These are phyloP conservation scores for Leptographium radiaticola DNA, from an alignment of 2,329 filamentous ascomycete species.

Conservation along the genomic window DNA sequence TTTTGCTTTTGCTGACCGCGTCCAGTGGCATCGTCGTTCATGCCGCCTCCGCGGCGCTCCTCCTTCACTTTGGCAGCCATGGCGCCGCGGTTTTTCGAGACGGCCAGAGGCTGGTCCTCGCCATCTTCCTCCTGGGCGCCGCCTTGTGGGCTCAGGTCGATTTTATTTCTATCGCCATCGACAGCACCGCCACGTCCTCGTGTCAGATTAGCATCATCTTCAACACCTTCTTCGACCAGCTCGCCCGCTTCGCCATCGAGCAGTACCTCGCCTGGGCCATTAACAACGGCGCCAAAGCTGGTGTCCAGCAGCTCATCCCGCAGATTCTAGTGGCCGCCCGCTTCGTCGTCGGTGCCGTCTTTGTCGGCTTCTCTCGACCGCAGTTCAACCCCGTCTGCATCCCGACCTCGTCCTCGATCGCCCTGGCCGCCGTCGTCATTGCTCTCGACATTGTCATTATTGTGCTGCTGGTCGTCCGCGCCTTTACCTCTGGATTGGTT, in stretches of 20 bases:
- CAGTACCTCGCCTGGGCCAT: slow-evolving; percentile 41
- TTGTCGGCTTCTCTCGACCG: slow-evolving; percentile 39
- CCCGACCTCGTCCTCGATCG: slow-evolving; percentile 28
- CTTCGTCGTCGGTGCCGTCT: slow-evolving; percentile 38
- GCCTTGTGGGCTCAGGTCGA: slow-evolving; percentile 40
- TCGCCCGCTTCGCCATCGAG: slow-evolving; percentile 38
- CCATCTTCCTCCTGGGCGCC: slow-evolving; percentile 36
- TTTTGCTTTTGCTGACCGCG: slow-evolving; percentile 9
- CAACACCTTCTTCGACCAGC: slow-evolving; percentile 42
- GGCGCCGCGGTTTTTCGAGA: slow-evolving; percentile 37
- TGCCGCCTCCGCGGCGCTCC: slow-evolving; percentile 32
- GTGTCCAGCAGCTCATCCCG: slow-evolving; percentile 24
- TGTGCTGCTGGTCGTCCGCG: slow-evolving; percentile 25
- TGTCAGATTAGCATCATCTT: slow-evolving; percentile 42
- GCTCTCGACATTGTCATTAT: slow-evolving; percentile 32
- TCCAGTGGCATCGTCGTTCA: slow-evolving; percentile 39
- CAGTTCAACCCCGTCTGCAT: slow-evolving; percentile 40
- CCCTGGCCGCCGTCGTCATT: slow-evolving; percentile 31
- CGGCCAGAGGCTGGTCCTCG: slow-evolving; percentile 52
- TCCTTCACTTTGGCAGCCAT: slow-evolving; percentile 33
- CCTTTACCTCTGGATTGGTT: slow-evolving; percentile 24
- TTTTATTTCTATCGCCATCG: slow-evolving; percentile 36
- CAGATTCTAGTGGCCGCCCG: slow-evolving; percentile 34
- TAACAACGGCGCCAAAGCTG: slow-evolving; percentile 20
- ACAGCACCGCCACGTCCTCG: slow-evolving; percentile 24